Evolutionary conservation across 2,329 filamentous ascomycete genomes (phyloP).

Genomic region (Epichloe sibirici): DNA sequence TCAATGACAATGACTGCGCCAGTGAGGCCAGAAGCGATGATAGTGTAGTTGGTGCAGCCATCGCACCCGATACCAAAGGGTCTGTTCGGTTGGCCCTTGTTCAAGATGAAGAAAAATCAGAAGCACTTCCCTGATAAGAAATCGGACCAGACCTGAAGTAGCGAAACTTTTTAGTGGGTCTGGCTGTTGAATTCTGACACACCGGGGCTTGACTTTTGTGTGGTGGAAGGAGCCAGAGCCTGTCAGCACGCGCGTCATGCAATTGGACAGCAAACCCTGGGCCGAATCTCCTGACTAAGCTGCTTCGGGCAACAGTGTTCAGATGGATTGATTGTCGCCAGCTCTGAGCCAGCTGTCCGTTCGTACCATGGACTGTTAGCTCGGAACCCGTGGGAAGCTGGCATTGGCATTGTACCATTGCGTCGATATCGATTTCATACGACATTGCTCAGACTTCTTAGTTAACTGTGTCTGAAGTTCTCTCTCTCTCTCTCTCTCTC

Average conservation of each 20-base stretch:
- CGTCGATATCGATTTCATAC: background rate
- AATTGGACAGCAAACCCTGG: background rate
- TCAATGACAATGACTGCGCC: conserved; percentile 46
- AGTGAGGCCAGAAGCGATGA: conserved; percentile 40
- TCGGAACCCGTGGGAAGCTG: background rate
- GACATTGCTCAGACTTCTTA: background rate
- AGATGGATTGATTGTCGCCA: background rate
- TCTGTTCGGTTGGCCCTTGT: conserved; percentile 6
- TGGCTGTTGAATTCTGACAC: background rate
- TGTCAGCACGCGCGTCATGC: background rate
- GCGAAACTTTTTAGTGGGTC: conserved; percentile 14
- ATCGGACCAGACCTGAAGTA: background rate
- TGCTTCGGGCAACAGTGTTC: conserved; percentile 5
- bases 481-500: background rate
- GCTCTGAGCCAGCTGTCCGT: background rate
- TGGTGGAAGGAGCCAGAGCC: background rate
- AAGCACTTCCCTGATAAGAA: background rate
- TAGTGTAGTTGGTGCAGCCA: conserved; percentile 39
- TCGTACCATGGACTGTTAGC: background rate
- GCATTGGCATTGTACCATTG: background rate
- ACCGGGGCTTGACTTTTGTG: background rate
- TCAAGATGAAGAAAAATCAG: background rate
- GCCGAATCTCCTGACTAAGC: conserved; percentile 10
- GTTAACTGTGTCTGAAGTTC: too few relatives aligned
- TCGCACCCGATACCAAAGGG: conserved; percentile 14